These are phyloP conservation scores for Bolboschoenus planiculmis DNA, from an alignment of 176 grass and related monocot species.

Conservation along the genomic window DNA sequence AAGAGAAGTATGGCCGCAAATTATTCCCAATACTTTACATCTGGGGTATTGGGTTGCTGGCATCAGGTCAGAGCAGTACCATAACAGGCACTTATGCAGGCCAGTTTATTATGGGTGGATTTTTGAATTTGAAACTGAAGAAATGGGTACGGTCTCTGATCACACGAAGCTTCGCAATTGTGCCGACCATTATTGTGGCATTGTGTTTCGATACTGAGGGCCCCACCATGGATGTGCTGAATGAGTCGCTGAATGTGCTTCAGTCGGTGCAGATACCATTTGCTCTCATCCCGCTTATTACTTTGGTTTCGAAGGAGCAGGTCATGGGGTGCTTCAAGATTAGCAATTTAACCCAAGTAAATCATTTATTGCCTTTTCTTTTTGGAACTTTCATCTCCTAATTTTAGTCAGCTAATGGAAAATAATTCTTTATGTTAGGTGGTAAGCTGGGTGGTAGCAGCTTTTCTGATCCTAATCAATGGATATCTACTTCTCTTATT, in stretches of 20 bases:
- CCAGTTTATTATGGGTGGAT: constrained; percentile 75
- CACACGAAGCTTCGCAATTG: constrained; percentile 57
- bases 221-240: constrained; percentile 85
- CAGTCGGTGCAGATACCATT: constrained; percentile 96
- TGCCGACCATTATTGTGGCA: constrained; percentile 48
- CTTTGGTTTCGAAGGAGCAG: constrained; percentile 87
- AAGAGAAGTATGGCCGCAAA: constrained; percentile 68
- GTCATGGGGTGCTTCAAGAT: constrained; percentile 81
- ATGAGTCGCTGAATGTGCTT: constrained; percentile 93
- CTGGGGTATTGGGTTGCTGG: constrained; percentile 67
- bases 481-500: constrained; percentile 83
- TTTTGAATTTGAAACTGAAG: constrained; percentile 77
- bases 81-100: constrained; percentile 85
- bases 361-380: constrained; percentile 14
- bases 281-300: constrained; percentile 84
- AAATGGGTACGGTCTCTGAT: constrained; percentile 67
- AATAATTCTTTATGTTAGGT: constrained; percentile 37
- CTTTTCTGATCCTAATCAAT: constrained; percentile 87
- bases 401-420: constrained; percentile 1
- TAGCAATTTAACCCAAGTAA: constrained; percentile 77
- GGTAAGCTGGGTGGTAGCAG: constrained; percentile 73
- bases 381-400: not conserved
- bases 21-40: constrained; percentile 91
- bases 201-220: constrained; percentile 82
- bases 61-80: constrained; percentile 81